Percentiles rank a stretch among this genome's conserved stretches.
Conservation (phyloP, 2,329 filamentous ascomycete species). For the Aspergillus sp. region DNA sequence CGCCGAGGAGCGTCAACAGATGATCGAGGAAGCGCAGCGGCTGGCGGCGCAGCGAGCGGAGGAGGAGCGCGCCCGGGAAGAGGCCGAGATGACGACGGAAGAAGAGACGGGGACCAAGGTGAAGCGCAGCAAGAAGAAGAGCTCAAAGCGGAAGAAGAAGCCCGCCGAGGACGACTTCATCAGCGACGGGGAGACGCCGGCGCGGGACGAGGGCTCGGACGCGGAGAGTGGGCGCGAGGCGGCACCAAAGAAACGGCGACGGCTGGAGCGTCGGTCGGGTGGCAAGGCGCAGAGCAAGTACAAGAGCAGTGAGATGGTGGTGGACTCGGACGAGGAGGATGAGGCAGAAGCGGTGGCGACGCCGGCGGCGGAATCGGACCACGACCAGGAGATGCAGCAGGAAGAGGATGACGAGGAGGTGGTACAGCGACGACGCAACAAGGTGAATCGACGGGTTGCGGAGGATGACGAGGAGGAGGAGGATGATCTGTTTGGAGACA, state of each 20-base stretch:
- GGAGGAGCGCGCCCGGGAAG: constrained; percentile 65
- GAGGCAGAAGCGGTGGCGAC: constrained; percentile 46
- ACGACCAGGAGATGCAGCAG: constrained; percentile 13
- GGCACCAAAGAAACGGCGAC: constrained; percentile 57
- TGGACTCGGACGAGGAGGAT: constrained; percentile 62
- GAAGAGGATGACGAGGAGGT: constrained; percentile 43
- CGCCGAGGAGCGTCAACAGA: constrained; percentile 77
- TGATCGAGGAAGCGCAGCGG: constrained; percentile 71
- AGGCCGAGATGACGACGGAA: constrained; percentile 78
- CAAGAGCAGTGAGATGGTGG: constrained; percentile 82
- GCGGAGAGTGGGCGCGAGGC: constrained; percentile 35
- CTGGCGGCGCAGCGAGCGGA: constrained; percentile 69
- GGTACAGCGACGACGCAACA: constrained; percentile 32
- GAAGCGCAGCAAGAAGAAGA: constrained; percentile 67
- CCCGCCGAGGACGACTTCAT: constrained; percentile 29
- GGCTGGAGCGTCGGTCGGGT: constrained; percentile 53
- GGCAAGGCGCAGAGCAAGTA: constrained; percentile 59
- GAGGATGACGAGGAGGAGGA: constrained; percentile 42
- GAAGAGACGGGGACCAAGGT: constrained; percentile 77
- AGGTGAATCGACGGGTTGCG: constrained; percentile 31
- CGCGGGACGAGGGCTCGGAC: constrained; percentile 27
- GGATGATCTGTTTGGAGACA: constrained; percentile 35
- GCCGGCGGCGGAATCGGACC: constrained; percentile 14
- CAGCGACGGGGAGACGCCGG: constrained; percentile 23
- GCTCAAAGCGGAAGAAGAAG: constrained; percentile 62